Evolutionary conservation across 306 rosid genomes (phyloP), one percentile per base, ranked within the genome.

Genomic region (Vachellia collinsii): DNA sequence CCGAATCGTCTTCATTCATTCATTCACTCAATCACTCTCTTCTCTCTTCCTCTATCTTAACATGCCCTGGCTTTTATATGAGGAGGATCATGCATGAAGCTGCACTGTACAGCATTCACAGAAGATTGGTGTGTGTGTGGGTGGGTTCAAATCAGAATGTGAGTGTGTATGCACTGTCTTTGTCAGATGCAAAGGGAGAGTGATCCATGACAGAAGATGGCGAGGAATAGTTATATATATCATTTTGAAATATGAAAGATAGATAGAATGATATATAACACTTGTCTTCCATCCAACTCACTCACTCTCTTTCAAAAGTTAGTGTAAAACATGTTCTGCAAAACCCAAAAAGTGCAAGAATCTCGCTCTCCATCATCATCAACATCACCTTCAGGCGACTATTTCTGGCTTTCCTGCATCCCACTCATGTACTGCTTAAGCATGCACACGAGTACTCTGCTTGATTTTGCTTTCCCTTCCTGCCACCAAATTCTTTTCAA

Each of bases 311-410:
- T 29, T n/a, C 12, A 29, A 41, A 5, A 41, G 42, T 41, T 42
- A 68, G 73, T 68, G 23, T 42, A 20, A 42, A 11, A 20, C 73
- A 68, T 68, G 73, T 53, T 68, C 50, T 68, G 36, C n/a, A 13
- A 20, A 20, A 3, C 36, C 11, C 48, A 6, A 41, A 68, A 68
- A 68, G 36, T n/a, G 23, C 29, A 39, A n/a, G 53, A 68, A 68
- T 42, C 73, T 68, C 19, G 3, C 37, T 42, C 17, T 11, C 9
- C 48, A 19, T 62, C 4, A n/a, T 56, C 29, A 56, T 29, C 34
- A 13, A 5, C 34, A 22, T 14, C 65, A 64, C 20, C 43, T 64
- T 64, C 70, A 34, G 5, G n/a, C 16, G 12, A 62, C 38, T 62
- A 13, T 29, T 62, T 6, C 43, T 36, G 5, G 11, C 62, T 37